Conservation (phyloP, 2,329 filamentous ascomycete species). For the Plectosphaerella plurivora region DNA sequence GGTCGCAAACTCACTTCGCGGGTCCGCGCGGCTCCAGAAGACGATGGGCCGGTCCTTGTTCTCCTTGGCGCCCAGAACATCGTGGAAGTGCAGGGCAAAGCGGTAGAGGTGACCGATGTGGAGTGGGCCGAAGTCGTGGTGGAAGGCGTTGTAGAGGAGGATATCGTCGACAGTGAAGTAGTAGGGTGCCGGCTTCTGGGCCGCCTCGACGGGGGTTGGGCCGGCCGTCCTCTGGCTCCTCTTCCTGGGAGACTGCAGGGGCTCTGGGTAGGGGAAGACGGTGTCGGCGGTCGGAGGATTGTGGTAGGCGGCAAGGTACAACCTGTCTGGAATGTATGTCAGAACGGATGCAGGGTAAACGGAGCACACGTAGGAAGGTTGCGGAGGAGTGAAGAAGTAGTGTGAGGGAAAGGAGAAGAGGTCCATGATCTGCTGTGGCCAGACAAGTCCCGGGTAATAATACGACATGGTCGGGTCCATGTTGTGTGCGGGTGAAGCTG, state of each 20-base stretch:
- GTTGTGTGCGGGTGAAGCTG: conserved; percentile 2
- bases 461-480: conserved; percentile 20
- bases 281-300: conserved; percentile 77
- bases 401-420: background rate
- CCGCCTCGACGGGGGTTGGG: conserved; percentile 23
- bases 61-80: conserved; percentile 85
- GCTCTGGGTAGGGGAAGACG: conserved; percentile 73
- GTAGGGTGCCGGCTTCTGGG: conserved; percentile 60
- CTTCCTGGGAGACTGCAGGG: conserved; percentile 37
- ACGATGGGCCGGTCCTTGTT: conserved; percentile 89
- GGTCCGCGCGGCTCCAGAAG: conserved; percentile 92
- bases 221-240: conserved; percentile 54
- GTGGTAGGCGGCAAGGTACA: conserved; percentile 91
- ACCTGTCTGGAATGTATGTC: conserved; percentile 63
- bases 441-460: conserved; percentile 18
- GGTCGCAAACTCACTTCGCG: conserved; percentile 65
- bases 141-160: conserved; percentile 95
- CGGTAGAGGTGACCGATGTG: conserved; percentile 97
- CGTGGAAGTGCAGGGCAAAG: conserved; percentile 93
- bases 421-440: conserved; percentile 1
- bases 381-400: background rate
- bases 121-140: conserved; percentile 95
- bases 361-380: conserved; percentile 13
- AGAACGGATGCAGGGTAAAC: conserved; percentile 24
- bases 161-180: conserved; percentile 95